Evolutionary conservation across 208 protist genomes (phyloP).

Genomic region (Leishmania aethiopica): DNA sequence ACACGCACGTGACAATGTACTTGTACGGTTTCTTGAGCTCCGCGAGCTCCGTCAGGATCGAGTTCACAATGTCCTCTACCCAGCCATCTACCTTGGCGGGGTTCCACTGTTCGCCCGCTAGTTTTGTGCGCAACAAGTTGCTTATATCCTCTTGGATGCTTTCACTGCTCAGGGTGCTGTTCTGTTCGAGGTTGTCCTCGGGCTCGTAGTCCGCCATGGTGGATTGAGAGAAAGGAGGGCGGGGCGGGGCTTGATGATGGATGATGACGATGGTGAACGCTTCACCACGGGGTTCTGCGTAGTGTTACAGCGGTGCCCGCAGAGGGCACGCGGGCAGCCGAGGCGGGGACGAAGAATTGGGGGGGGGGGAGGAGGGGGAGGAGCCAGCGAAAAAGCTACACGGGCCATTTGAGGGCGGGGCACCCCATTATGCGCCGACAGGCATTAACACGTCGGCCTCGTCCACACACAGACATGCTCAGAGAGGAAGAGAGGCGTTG

Average conservation of each 20-base stretch:
- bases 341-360: not conserved
- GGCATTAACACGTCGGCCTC: not conserved
- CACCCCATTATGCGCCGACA: not conserved
- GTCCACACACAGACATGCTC: not conserved
- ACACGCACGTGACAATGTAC: constrained; percentile 87
- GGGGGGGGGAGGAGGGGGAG: not conserved
- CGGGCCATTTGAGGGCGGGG: not conserved
- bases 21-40: constrained; percentile 95
- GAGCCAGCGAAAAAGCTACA: not conserved
- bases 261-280: not conserved
- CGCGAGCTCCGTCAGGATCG: constrained; percentile 75
- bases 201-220: constrained; percentile 67
- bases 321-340: not conserved
- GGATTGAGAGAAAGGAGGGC: not conserved
- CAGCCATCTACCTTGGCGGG: constrained; percentile 83
- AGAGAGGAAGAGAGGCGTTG: not conserved
- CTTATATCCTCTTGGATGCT: constrained; percentile 81
- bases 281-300: not conserved
- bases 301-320: not conserved
- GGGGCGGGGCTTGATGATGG: not conserved
- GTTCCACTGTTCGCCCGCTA: constrained; percentile 78
- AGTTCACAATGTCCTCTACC: constrained; percentile 81
- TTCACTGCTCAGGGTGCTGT: constrained; percentile 84
- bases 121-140: constrained; percentile 62
- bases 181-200: constrained; percentile 73